A percentile compares a stretch with the other conserved stretches of the same genome.
Conservation (phyloP, 179 eudicot species). For the Drosera spatulata region DNA sequence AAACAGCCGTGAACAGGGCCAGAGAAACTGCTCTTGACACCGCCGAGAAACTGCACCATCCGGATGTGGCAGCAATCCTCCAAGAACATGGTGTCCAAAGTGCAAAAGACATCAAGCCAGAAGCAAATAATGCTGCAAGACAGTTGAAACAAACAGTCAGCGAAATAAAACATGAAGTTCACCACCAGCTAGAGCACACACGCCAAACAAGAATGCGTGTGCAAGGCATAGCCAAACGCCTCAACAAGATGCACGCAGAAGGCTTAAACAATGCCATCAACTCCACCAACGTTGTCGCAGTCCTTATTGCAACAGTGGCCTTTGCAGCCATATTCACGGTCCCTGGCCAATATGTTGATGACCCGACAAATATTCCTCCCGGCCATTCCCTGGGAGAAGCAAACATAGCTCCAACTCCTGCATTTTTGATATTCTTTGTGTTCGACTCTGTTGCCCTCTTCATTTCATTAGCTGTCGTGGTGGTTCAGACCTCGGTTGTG, state of each 20-base stretch:
- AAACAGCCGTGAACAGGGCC: constrained; percentile 44
- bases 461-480: constrained; percentile 87
- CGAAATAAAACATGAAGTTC: constrained; percentile 92
- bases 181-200: constrained; percentile 78
- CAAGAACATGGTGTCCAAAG: constrained; percentile 44
- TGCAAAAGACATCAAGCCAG: constrained; percentile 48
- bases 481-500: constrained; percentile 89
- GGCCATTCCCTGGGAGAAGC: constrained; percentile 80
- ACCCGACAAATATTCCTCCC: constrained; percentile 36
- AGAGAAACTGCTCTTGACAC: constrained; percentile 82
- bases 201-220: constrained; percentile 68
- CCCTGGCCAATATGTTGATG: constrained; percentile 77
- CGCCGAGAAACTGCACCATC: constrained; percentile 60
- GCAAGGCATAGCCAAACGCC: constrained; percentile 78
- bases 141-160: constrained; percentile 86
- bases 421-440: constrained; percentile 62
- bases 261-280: constrained; percentile 90
- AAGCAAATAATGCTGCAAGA: constrained; percentile 37
- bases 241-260: constrained; percentile 83
- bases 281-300: constrained; percentile 92
- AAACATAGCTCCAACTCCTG: constrained; percentile 44
- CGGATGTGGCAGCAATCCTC: constrained; percentile 36
- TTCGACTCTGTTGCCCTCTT: constrained; percentile 82
- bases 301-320: constrained; percentile 87
- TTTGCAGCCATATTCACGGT: constrained; percentile 89